These are phyloP conservation scores for Dimocarpus longan DNA, from an alignment of 345 rosid genomes.

Conservation along the genomic window DNA sequence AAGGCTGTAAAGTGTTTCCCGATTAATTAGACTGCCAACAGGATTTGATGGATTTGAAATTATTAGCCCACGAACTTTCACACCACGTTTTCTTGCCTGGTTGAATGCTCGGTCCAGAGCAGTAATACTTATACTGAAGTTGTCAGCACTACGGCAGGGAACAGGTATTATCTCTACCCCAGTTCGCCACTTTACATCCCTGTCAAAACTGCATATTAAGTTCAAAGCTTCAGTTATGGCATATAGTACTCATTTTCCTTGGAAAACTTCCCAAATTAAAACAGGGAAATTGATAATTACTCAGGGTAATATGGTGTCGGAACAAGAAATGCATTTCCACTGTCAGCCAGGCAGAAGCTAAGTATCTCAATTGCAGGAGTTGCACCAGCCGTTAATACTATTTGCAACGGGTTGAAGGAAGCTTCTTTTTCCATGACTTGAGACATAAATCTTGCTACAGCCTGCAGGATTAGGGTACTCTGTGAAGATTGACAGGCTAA, in stretches of 20 bases:
- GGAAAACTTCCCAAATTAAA: constrained; percentile 9
- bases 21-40: constrained; percentile 58
- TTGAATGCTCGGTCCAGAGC: constrained; percentile 80
- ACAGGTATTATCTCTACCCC: constrained; percentile 89
- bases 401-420: constrained; percentile 64
- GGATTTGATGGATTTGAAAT: constrained; percentile 85
- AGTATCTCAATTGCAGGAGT: constrained; percentile 79
- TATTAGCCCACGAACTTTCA: constrained; percentile 72
- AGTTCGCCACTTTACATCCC: constrained; percentile 84
- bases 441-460: constrained; percentile 77
- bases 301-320: constrained; percentile 84
- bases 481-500: constrained; percentile 11
- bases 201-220: constrained; percentile 60
- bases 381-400: constrained; percentile 72
- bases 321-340: constrained; percentile 91
- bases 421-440: constrained; percentile 51
- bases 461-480: constrained; percentile 43
- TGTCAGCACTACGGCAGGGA: constrained; percentile 84
- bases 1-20: constrained; percentile 65
- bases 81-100: constrained; percentile 91
- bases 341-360: constrained; percentile 87
- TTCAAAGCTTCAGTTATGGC: constrained; percentile 28
- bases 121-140: constrained; percentile 62
- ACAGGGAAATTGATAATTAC: constrained; percentile 35
- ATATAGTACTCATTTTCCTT: neutral